These are phyloP conservation scores for Notholithocarpus densiflorus DNA, from an alignment of 306 rosid species.

Conservation along the genomic window DNA sequence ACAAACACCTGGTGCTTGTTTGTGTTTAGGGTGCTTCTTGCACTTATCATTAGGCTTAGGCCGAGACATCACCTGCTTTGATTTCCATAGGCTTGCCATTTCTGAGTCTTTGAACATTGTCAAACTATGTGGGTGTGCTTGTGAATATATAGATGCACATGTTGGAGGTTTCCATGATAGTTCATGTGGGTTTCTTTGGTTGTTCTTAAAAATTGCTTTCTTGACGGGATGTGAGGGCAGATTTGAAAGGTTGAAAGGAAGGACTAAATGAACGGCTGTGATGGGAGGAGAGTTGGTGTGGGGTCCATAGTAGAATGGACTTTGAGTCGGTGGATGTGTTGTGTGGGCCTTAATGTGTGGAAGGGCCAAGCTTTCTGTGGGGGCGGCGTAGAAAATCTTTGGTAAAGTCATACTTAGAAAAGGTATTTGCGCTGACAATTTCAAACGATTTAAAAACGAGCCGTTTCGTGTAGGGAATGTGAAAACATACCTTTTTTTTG, in stretches of 20 bases:
- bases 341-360: background rate
- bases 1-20: slow-evolving; percentile 83
- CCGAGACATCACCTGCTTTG: slow-evolving; percentile 24
- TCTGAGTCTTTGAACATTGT: background rate
- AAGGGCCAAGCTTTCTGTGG: slow-evolving; percentile 18
- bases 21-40: slow-evolving; percentile 79
- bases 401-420: background rate
- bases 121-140: background rate
- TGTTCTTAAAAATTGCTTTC: slow-evolving; percentile 34
- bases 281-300: slow-evolving; percentile 15
- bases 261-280: slow-evolving; percentile 38
- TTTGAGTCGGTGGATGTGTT: slow-evolving; percentile 36
- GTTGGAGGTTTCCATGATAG: slow-evolving; percentile 29
- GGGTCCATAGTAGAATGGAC: background rate
- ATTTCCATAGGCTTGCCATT: slow-evolving; percentile 32
- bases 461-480: slow-evolving; percentile 4
- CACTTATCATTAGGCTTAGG: slow-evolving; percentile 31
- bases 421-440: slow-evolving; percentile 24
- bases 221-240: slow-evolving; percentile 44
- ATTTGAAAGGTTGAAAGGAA: slow-evolving; percentile 29
- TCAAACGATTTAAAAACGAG: slow-evolving; percentile 15
- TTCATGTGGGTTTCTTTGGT: slow-evolving; percentile 44
- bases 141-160: background rate
- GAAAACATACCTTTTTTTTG: background rate
- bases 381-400: slow-evolving; percentile 52